phyloP scores from a whole-genome alignment of 352 stramenopile genomes.

The Pythium rishiriense region DNA sequence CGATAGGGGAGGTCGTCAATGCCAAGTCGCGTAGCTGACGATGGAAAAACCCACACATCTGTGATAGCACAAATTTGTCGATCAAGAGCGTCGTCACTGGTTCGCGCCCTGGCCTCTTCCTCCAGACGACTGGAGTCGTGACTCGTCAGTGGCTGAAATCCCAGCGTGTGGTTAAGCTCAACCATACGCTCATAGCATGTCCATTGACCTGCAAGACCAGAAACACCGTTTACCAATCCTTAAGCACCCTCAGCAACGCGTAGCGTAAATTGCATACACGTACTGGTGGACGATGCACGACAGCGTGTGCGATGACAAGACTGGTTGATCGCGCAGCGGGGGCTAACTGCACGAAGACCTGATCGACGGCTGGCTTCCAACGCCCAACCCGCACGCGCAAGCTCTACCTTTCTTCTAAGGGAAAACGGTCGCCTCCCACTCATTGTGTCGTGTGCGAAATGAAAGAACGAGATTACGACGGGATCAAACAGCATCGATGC shows the following conservation, averaged over 20 bases:
- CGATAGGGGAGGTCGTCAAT: not conserved
- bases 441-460: not conserved
- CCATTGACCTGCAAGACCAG: not conserved
- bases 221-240: not conserved
- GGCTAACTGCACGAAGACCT: not conserved
- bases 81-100: constrained; percentile 15
- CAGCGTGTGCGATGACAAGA: not conserved
- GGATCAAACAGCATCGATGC: not conserved
- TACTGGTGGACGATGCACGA: too few species aligned
- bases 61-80: constrained; percentile 7
- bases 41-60: not conserved
- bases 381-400: not conserved
- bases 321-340: not conserved
- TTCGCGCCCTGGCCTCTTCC: constrained; percentile 1
- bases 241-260: not conserved
- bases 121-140: not conserved
- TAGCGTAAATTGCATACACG: too few species aligned
- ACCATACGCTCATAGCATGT: not conserved
- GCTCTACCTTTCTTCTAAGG: not conserved
- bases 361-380: not conserved
- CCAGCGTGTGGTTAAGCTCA: not conserved
- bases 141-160: not conserved
- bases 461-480: not conserved
- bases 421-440: not conserved
- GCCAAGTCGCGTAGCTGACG: not conserved